A percentile compares a stretch with the other conserved stretches of the same genome.
Conservation (phyloP, 768 basidiomycete genomes). For the Kwoniella heveanensis region DNA sequence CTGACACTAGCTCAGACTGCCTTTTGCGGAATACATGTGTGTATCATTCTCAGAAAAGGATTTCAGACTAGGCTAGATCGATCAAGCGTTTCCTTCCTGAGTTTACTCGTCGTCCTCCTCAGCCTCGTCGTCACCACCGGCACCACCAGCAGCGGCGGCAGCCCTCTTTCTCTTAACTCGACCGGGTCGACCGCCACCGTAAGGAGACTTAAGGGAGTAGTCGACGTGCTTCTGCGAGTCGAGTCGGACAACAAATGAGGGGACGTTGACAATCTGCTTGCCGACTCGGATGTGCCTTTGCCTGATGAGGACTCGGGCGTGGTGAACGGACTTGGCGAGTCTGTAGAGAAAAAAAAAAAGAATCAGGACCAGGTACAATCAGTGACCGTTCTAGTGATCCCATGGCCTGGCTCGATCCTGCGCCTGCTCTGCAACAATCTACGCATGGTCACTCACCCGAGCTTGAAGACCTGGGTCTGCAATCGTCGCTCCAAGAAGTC, state of each 20-base stretch:
- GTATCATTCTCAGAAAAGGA: not conserved
- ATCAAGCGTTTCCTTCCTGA: too few relatives aligned
- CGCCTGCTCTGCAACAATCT: too few relatives aligned
- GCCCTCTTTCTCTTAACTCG: constrained; percentile 99
- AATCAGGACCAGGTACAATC: too few relatives aligned
- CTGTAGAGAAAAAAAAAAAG: constrained; percentile 54
- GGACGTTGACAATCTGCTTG: constrained; percentile 98
- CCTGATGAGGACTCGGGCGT: constrained; percentile 95
- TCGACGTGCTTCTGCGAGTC: constrained; percentile 99
- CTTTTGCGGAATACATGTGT: too few relatives aligned
- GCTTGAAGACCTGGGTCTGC: constrained; percentile 99
- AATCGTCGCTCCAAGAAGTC: constrained; percentile 99
- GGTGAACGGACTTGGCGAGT: constrained; percentile 96
- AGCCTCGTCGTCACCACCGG: constrained; percentile 84
- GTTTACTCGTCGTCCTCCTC: constrained; percentile 73
- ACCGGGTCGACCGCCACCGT: constrained; percentile 81
- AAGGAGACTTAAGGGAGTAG: constrained; percentile 94
- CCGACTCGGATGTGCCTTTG: constrained; percentile 99
- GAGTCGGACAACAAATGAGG: constrained; percentile 97
- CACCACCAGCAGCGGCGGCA: constrained; percentile 85
- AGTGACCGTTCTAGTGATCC: too few relatives aligned
- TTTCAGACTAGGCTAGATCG: not conserved
- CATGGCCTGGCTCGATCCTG: too few relatives aligned
- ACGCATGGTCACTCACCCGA: constrained; percentile 60
- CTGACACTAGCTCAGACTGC: not conserved